Evolutionary conservation across 2,329 filamentous ascomycete species (phyloP).

Genomic region (Colletotrichum liriopes): DNA sequence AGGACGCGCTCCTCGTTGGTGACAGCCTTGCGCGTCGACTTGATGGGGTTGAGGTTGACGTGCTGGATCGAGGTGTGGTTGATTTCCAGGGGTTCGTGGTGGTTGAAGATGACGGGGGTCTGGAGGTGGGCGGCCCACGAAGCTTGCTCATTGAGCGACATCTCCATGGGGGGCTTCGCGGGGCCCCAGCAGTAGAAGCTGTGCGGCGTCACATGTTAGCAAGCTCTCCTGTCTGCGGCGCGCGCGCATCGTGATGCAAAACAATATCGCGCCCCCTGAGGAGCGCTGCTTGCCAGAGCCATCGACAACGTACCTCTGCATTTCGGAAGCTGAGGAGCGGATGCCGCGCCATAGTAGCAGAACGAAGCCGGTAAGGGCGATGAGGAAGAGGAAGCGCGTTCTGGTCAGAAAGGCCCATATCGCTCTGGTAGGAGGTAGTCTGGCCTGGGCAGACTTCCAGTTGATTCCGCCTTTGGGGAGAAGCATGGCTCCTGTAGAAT

Average conservation of each 20-base stretch:
- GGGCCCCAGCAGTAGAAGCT: constrained; percentile 99
- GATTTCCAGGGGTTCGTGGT: constrained; percentile 88
- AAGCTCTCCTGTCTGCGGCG: not conserved
- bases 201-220: constrained; percentile 26
- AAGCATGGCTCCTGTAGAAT: constrained; percentile 74
- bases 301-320: constrained; percentile 82
- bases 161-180: constrained; percentile 94
- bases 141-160: constrained; percentile 91
- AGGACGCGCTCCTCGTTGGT: constrained; percentile 89
- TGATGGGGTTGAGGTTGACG: constrained; percentile 88
- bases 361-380: constrained; percentile 79
- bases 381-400: constrained; percentile 82
- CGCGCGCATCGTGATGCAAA: constrained; percentile 9
- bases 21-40: constrained; percentile 84
- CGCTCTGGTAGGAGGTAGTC: constrained; percentile 83
- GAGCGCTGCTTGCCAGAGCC: constrained; percentile 1
- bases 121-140: constrained; percentile 91
- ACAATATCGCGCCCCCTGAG: constrained; percentile 2
- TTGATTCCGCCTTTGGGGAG: constrained; percentile 90
- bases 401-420: constrained; percentile 80
- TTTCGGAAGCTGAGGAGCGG: constrained; percentile 83
- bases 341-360: constrained; percentile 92
- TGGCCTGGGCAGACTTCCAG: constrained; percentile 91
- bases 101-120: constrained; percentile 96
- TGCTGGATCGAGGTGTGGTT: constrained; percentile 85